A percentile compares a stretch with the other conserved stretches of the same genome.
These are phyloP conservation scores for Lipomyces orientalis DNA, from an alignment of 805 yeast species.

Conservation along the genomic window DNA sequence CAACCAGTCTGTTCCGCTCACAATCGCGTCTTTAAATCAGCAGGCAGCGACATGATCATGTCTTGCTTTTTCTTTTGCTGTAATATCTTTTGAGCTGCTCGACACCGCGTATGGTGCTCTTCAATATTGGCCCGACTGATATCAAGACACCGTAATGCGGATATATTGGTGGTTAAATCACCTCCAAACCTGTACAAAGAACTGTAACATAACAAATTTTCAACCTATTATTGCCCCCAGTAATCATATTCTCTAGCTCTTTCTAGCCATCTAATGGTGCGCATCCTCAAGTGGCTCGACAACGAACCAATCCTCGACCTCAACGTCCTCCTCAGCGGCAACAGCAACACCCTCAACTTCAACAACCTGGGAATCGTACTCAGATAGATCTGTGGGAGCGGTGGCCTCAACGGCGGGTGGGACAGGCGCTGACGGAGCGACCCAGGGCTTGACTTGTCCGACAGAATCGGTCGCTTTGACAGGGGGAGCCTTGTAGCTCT, in stretches of 20 bases:
- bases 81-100: too few species aligned
- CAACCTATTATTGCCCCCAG: not conserved
- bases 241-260: not conserved
- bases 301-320: constrained; percentile 52
- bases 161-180: constrained; percentile 1
- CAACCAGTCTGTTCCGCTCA: too few species aligned
- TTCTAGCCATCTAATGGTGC: constrained; percentile 41
- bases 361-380: constrained; percentile 64
- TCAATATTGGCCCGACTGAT: not conserved
- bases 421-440: constrained; percentile 77
- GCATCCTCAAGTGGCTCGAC: constrained; percentile 48
- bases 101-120: not conserved
- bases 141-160: not conserved
- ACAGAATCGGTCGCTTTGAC: constrained; percentile 75
- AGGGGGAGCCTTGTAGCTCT: constrained; percentile 85
- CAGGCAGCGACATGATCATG: not conserved
- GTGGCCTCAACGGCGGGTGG: constrained; percentile 67
- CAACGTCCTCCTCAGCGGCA: constrained; percentile 48
- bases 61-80: too few species aligned
- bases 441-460: constrained; percentile 81
- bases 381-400: constrained; percentile 68
- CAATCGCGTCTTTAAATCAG: not conserved
- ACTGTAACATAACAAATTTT: not conserved
- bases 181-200: not conserved
- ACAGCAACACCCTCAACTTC: constrained; percentile 69